Evolutionary conservation across 2,329 filamentous ascomycete species (phyloP), one percentile per base, ranked within the genome.

Genomic region (Sporothrix dimorphospora): DNA sequence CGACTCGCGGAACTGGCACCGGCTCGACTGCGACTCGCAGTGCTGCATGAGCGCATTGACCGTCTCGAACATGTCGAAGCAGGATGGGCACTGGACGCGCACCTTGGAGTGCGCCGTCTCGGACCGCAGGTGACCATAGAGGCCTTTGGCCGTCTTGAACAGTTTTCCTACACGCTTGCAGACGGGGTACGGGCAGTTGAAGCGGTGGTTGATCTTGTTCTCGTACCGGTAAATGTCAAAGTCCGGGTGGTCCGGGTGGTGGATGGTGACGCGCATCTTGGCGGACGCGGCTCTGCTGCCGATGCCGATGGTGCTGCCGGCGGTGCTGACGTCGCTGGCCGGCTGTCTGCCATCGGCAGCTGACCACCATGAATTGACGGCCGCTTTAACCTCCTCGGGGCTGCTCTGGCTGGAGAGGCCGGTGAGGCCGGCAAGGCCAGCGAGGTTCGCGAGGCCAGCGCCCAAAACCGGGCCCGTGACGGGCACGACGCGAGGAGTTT

Each of bases 141-240:
- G 75, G 0, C 72, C 80, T 0, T 49, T 45, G 0, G 76, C 72
- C 0, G 72, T 79, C 49, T 80, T 79, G 77, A 83, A 85, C 1
- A 79, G 79, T 72, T 84, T 85, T 1, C 75, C 74, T 7, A 24
- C 14, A 5, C 72, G 69, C 83, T 81, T 79, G 83, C 89, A 91
- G 3, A 78, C 75, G 1, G 75, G 74, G 71, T 86, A 83, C 0
- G 89, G 89, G 71, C 89, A 91, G 70, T 79, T 81, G 79, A 83
- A 91, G 66, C 80, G 82, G 61, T 80, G 77, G 1, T 82, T 79
- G 40, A 83, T 78, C 0, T 78, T 69, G 53, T 85, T 80, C 71
- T 78, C 83, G 80, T 89, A 90, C 6, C 80, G 79, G 1, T 81
- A 79, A 0, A 82, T 78, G 55, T 85, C 82, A 79, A 87, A 90